Percentiles rank a stretch among this genome's conserved stretches.
These are phyloP conservation scores for Akanthomyces dipterigenus DNA, from an alignment of 2,329 filamentous ascomycete genomes.

Conservation along the genomic window DNA sequence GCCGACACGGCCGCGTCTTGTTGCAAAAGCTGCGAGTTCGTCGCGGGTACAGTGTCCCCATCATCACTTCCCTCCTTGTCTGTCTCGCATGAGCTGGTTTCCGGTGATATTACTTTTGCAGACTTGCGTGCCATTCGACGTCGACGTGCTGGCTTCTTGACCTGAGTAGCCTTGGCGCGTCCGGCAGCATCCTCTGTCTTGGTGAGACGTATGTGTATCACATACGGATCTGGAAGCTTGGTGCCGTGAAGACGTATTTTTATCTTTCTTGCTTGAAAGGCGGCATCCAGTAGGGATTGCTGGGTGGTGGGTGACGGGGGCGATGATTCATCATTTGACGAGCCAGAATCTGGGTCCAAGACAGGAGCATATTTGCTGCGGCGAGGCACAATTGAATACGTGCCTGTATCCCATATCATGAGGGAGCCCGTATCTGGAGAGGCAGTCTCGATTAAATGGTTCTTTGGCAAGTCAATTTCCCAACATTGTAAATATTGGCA, in stretches of 20 bases:
- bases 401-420: constrained; percentile 57
- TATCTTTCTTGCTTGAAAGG: constrained; percentile 51
- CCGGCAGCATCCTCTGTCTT: constrained; percentile 33
- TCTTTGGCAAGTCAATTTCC: constrained; percentile 30
- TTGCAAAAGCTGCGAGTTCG: background rate
- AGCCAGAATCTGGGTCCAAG: constrained; percentile 20
- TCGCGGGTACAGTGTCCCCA: constrained; percentile 17
- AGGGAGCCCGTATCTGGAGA: constrained; percentile 48
- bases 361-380: constrained; percentile 26
- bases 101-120: constrained; percentile 11
- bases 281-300: constrained; percentile 41
- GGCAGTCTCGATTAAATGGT: constrained; percentile 54
- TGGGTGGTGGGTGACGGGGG: constrained; percentile 24
- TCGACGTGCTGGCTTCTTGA: background rate
- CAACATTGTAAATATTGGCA: background rate
- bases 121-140: constrained; percentile 2
- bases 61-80: constrained; percentile 14
- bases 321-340: constrained; percentile 21
- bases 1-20: constrained; percentile 21
- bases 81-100: constrained; percentile 20
- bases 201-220: constrained; percentile 47
- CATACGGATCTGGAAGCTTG: constrained; percentile 46
- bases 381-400: constrained; percentile 47
- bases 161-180: constrained; percentile 17
- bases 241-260: constrained; percentile 47